Conservation (phyloP, 2,329 filamentous ascomycete species). For the Hypoxylon sp. region DNA sequence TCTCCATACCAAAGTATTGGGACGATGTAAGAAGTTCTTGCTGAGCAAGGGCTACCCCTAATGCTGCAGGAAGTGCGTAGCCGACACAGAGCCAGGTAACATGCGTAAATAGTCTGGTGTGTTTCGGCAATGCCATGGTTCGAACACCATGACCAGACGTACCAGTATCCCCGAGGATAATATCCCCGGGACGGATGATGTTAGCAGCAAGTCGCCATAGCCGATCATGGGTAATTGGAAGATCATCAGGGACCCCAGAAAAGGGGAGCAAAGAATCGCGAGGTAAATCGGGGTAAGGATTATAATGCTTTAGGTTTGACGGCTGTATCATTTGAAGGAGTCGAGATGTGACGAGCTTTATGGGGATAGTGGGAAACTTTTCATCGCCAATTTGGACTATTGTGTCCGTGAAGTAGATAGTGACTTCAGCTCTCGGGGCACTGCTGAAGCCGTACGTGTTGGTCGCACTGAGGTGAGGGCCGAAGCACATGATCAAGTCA, state of each 20-base stretch:
- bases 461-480: slow-evolving; percentile 12
- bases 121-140: neutral
- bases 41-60: slow-evolving; percentile 4
- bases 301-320: neutral
- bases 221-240: neutral
- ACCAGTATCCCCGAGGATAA: slow-evolving; percentile 7
- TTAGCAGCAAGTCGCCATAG: neutral
- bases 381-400: neutral
- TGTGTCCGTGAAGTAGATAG: neutral
- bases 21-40: neutral
- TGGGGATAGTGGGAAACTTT: neutral
- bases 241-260: neutral
- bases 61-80: neutral
- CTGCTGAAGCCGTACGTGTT: slow-evolving; percentile 1
- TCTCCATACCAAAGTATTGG: slow-evolving; percentile 1
- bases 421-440: neutral
- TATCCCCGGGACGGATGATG: slow-evolving; percentile 8
- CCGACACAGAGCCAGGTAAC: slow-evolving; percentile 12
- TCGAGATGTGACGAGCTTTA: neutral
- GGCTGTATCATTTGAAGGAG: neutral
- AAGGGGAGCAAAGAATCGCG: neutral
- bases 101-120: neutral
- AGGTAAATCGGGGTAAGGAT: slow-evolving; percentile 7
- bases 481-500: slow-evolving; percentile 7
- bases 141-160: neutral